Percentiles rank a stretch among this genome's conserved stretches.
phyloP scores from a whole-genome alignment of 2,329 filamentous ascomycete genomes.

The Plenodomus lindquistii region DNA sequence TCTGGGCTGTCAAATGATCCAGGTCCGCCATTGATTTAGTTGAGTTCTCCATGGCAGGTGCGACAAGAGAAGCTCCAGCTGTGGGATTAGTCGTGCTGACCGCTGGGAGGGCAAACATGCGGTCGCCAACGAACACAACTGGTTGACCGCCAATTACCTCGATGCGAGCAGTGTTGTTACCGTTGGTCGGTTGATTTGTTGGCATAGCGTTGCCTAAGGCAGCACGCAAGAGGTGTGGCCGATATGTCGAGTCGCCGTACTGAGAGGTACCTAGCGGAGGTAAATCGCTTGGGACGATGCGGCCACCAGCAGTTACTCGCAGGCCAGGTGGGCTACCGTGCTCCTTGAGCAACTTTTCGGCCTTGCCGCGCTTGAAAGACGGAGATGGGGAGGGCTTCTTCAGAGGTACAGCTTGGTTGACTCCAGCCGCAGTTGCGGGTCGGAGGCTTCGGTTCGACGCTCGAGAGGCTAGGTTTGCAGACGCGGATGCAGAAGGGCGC shows the following conservation, averaged over 20 bases:
- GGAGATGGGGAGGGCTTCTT: constrained; percentile 54
- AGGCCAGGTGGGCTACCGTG: constrained; percentile 57
- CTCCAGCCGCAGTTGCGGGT: constrained; percentile 18
- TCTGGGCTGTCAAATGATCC: constrained; percentile 14
- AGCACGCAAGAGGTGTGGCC: constrained; percentile 26
- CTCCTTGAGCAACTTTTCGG: constrained; percentile 54
- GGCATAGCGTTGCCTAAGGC: constrained; percentile 28
- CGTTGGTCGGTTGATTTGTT: constrained; percentile 23
- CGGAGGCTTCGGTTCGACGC: constrained; percentile 32
- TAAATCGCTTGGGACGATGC: constrained; percentile 54
- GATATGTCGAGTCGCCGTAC: constrained; percentile 37
- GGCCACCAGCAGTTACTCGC: constrained; percentile 57
- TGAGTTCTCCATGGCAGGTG: constrained; percentile 12
- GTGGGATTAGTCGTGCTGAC: constrained; percentile 20
- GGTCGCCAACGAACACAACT: constrained; percentile 36
- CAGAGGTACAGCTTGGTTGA: constrained; percentile 19
- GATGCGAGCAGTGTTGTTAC: constrained; percentile 27
- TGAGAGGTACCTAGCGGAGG: constrained; percentile 36
- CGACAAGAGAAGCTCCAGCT: constrained; percentile 11
- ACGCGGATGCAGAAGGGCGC: constrained; percentile 47
- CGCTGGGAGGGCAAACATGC: constrained; percentile 37
- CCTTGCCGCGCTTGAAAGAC: constrained; percentile 55
- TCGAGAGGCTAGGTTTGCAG: constrained; percentile 33
- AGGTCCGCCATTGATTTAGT: constrained; percentile 16
- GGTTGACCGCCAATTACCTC: constrained; percentile 38